Evolutionary conservation across 345 rosid species (phyloP), one percentile per base, ranked within the genome.

Genomic region (Salix viminalis): DNA sequence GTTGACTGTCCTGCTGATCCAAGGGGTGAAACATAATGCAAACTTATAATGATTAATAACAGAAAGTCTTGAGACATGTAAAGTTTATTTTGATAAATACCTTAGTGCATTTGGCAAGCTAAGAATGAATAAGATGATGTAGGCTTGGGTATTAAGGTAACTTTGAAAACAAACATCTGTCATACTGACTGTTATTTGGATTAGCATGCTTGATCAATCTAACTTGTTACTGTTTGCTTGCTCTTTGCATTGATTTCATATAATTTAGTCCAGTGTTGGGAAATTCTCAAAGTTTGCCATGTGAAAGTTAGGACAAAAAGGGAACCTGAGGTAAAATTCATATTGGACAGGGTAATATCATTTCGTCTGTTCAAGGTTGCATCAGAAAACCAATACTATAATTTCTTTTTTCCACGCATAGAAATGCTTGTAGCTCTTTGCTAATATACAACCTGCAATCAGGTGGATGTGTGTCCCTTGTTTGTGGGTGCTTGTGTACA

Each of bases 381-480:
- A 46, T 46, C 18, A 13, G 50, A 46, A 46, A 46, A 46, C 14
- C 50, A 46, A 13, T 4, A 46, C 16, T 5, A 3, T 44, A 44
- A 14, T 12, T 3, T 13, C 37, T 14, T 44, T 46, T 13, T 13
- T 12, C 50, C 18, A 46, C 13, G 50, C 50, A 46, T 46, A 46
- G 18, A 46, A 46, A 46, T 46, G 50, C 15, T 12, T 46, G 50
- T 46, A 41, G 44, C 44, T 2, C 44, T 46, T 46, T 12, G 16
- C 50, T 46, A 46, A 46, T 46, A 46, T 4, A 46, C 18, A 46
- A 46, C 50, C 15, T 56, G 44, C 42, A 50, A 34, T 65, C 30
- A 60, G 58, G 71, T 81, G 46, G 68, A 36, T 48, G 61, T 74
- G 39, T 52, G 54, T 74, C 28, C 7, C 37, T 16, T 75, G 60